These are phyloP conservation scores for Ballota nigra DNA, from an alignment of 257 asterid genomes.

Conservation along the genomic window DNA sequence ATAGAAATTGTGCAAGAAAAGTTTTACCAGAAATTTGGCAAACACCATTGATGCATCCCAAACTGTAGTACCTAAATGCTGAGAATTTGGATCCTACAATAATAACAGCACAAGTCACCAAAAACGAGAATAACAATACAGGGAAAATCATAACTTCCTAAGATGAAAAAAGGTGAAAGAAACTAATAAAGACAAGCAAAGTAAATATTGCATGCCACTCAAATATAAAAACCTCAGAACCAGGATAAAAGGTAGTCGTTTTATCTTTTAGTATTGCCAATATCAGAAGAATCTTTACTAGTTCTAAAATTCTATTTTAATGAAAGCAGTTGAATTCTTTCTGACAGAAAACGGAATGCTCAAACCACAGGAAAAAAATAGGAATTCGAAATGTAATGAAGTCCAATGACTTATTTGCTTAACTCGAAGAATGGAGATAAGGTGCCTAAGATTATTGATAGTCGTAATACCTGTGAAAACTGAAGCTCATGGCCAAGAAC, in stretches of 20 bases:
- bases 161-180: not conserved
- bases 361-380: not conserved
- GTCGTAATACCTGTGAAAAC: constrained; percentile 73
- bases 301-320: not conserved
- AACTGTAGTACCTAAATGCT: constrained; percentile 95
- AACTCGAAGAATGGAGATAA: not conserved
- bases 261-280: not conserved
- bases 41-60: constrained; percentile 99
- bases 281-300: constrained; percentile 1
- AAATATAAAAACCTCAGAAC: not conserved
- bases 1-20: not conserved
- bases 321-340: not conserved
- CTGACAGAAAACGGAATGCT: not conserved
- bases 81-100: constrained; percentile 93
- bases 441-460: constrained; percentile 5
- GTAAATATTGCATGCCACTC: not conserved
- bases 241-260: not conserved
- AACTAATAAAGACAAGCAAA: not conserved
- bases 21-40: constrained; percentile 81
- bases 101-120: constrained; percentile 18
- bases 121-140: constrained; percentile 18
- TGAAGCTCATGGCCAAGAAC: constrained; percentile 90
- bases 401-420: not conserved
- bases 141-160: not conserved
- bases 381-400: not conserved